Evolutionary conservation across 2,329 filamentous ascomycete genomes (phyloP).

Genomic region (Sarocladiaceae sp.): DNA sequence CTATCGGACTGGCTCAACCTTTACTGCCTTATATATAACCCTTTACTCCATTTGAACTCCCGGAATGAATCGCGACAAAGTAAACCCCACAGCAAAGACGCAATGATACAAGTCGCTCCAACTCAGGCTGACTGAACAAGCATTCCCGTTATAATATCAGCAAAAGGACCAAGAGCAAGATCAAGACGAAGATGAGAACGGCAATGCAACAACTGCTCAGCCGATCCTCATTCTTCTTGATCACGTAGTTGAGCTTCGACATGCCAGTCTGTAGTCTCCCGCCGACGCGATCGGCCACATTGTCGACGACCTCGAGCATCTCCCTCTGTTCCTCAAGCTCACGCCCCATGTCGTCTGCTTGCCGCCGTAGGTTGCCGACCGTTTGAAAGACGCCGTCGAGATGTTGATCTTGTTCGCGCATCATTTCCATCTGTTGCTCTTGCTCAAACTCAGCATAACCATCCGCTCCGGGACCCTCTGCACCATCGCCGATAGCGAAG

Average conservation of each 20-base stretch:
- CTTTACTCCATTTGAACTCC: not conserved
- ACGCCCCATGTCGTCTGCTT: slow-evolving; percentile 93
- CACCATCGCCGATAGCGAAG: slow-evolving; percentile 47
- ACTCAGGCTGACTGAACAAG: not conserved
- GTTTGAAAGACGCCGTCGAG: slow-evolving; percentile 90
- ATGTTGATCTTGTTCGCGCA: slow-evolving; percentile 91
- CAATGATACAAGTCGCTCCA: not conserved
- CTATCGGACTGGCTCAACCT: too few species aligned
- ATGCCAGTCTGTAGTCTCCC: slow-evolving; percentile 82
- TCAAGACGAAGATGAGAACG: slow-evolving; percentile 80
- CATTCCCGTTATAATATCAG: slow-evolving; percentile 46
- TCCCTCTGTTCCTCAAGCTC: slow-evolving; percentile 93
- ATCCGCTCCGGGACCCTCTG: slow-evolving; percentile 47
- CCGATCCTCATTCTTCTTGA: slow-evolving; percentile 84
- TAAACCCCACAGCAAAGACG: not conserved
- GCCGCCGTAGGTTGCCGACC: slow-evolving; percentile 82
- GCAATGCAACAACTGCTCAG: slow-evolving; percentile 88
- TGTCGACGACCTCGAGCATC: slow-evolving; percentile 82
- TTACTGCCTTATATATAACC: not conserved
- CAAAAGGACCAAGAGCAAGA: slow-evolving; percentile 79
- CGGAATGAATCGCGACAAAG: not conserved
- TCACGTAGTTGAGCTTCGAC: slow-evolving; percentile 79
- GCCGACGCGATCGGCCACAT: slow-evolving; percentile 79
- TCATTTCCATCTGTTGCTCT: slow-evolving; percentile 84
- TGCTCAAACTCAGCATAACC: slow-evolving; percentile 83